These are phyloP conservation scores for Pontederia paniculata DNA, from an alignment of 176 grass and related monocot species.

Conservation along the genomic window DNA sequence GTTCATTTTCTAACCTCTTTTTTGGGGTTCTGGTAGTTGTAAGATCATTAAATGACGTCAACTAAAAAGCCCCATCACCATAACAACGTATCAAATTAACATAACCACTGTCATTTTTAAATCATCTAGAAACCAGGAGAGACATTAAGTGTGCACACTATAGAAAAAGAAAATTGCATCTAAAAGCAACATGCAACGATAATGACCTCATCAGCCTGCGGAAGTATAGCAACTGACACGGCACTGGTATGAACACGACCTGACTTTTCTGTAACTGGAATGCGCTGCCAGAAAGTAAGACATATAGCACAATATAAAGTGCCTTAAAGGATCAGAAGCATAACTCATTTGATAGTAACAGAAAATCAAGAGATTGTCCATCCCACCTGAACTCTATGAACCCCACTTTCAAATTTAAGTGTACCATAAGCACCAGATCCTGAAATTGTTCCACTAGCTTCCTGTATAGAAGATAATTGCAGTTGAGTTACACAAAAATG, in stretches of 20 bases:
- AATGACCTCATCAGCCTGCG: conserved; percentile 80
- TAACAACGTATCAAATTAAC: too few species aligned
- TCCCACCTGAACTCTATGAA: conserved; percentile 92
- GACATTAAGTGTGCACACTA: background rate
- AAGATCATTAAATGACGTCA: too few species aligned
- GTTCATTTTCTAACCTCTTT: too few species aligned
- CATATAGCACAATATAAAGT: background rate
- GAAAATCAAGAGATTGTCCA: background rate
- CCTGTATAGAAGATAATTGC: conserved; percentile 23
- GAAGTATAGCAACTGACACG: conserved; percentile 87
- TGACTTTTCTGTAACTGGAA: conserved; percentile 87
- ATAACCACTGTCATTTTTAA: too few species aligned
- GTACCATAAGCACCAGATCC: conserved; percentile 67
- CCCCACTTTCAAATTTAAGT: conserved; percentile 84
- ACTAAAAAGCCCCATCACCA: too few species aligned
- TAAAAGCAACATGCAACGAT: background rate
- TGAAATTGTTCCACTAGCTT: conserved; percentile 94
- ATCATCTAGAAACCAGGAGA: background rate
- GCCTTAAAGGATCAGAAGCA: too few species aligned
- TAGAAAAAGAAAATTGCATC: background rate
- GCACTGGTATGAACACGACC: conserved; percentile 93
- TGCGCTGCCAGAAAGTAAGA: conserved; percentile 39
- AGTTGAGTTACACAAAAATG: background rate
- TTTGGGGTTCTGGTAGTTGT: too few species aligned
- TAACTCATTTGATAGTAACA: background rate